Base-by-base conservation (phyloP, 2,329 filamentous ascomycete genomes). In the Fusarium sp. region DNA sequence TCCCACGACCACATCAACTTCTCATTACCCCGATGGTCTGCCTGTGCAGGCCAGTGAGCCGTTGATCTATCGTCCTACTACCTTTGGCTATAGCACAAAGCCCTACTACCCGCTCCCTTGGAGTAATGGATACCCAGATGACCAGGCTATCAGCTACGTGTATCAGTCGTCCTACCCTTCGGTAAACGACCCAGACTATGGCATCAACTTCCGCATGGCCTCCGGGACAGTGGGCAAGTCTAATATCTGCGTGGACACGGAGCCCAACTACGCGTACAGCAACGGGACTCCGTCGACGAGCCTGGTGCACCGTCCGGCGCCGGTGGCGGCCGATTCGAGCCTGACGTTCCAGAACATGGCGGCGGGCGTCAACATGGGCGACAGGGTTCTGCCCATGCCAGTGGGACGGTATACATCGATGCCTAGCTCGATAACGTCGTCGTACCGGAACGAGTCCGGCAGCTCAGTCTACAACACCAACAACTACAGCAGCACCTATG, bases 161-260 rank as follows among this genome's bases (percentile, higher is more conserved):
- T 78, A 78, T 58, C 70, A 60, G 7, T 56, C 59, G 13, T 23
- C 65, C 13, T 75, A 72, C 46, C 61, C 63, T 4, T 16, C 69
- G 12, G 63, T 72, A 15, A 60, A 75, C 31, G 75, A 76, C 31
- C 30, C 70, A 37, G 41, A 72, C 15, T 79, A 78, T 59, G 62
- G 72, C 48, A 71, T 79, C 53, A 68, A 68, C 27, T 77, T 76
- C 53, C 73, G 78, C n/a, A 61, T 78, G 47, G 46, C 61, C 5
- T 55, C 68, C 43, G 66, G n/a, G 65, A 53, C 37, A n/a, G 51
- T 18, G 57, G 58, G 56, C 9, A 77, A 76, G 46, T 52, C 66
- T 36, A 66, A 56, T 23, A 36, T 78, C 37, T 79, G 76, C 36
- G 61, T 76, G 15, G 76, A 78, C 23, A 48, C 75, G 34, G 76